Conservation (phyloP, 306 rosid species). For the Corylus heterophylla region DNA sequence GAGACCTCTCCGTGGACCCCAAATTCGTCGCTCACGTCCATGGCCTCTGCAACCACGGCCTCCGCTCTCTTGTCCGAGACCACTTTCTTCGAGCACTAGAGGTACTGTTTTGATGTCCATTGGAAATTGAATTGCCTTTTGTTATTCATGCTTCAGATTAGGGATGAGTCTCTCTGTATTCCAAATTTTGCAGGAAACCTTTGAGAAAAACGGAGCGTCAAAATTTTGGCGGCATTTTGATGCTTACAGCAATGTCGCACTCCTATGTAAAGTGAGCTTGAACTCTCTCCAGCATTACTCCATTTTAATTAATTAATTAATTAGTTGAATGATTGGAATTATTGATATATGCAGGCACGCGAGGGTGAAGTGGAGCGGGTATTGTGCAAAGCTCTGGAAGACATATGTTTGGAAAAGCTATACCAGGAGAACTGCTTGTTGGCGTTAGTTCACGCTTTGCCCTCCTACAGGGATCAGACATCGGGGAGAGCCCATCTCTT, state of each 20-base stretch:
- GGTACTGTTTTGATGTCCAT: conserved; percentile 32
- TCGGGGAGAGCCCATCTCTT: conserved; percentile 51
- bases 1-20: conserved; percentile 57
- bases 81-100: conserved; percentile 72
- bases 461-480: conserved; percentile 53
- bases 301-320: neutral
- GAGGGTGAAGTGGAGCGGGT: conserved; percentile 68
- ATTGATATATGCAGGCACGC: conserved; percentile 39
- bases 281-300: neutral
- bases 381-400: conserved; percentile 74
- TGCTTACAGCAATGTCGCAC: conserved; percentile 38
- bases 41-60: conserved; percentile 59
- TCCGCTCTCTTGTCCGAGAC: conserved; percentile 67
- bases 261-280: conserved; percentile 29
- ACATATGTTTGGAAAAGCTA: conserved; percentile 69
- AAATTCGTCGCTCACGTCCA: conserved; percentile 62
- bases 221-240: conserved; percentile 85
- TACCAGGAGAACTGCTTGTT: conserved; percentile 79
- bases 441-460: conserved; percentile 70
- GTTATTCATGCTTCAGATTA: neutral
- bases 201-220: conserved; percentile 70
- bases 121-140: neutral
- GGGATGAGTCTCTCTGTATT: neutral
- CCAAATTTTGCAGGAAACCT: conserved; percentile 50
- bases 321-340: neutral